Base-by-base conservation (phyloP, 106 monocot genomes). In the Posidonia australis region DNA sequence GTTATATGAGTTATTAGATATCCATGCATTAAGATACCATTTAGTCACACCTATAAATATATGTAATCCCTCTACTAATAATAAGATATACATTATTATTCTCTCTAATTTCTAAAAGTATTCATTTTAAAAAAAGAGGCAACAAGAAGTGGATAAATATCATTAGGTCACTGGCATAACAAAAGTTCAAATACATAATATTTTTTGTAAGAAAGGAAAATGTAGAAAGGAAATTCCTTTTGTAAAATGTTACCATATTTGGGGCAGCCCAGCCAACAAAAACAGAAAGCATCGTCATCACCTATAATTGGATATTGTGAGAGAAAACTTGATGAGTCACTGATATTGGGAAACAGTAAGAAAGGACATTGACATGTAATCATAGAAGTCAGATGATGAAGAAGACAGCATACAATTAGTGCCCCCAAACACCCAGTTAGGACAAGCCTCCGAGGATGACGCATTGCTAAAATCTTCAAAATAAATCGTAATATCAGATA, bases 221-320 rank as follows among this genome's bases (percentile, higher is more conserved):
- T 27, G 0, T 57, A 28, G 28, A 57, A 36, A 36, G 36, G 7
- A 7, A 36, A 7, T 36, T 36, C 36, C 36, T 36, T 36, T 7
- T 36, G 36, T 36, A 57, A 13, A 17, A 24, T 1, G 70, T 79
- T 90, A 96, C 96, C 82, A 96, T 77, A 81, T 96, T 96, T 70
- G 96, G 96, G 63, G 96, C 96, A 77, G 77, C 80, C 96, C 96
- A 96, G 10, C 96, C 96, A 63, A 96, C 74, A 60, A 82, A 66
- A 70, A 78, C 90, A 73, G 96, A 96, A 23, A 96, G 74, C 55
- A 76, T 72, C 18, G 96, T 96, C 96, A 96, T 96, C 45, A 96
- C 78, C 96, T 96, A 69, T 42, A 77, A 27, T 70, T 49, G n/a
- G 60, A 49, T 4, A 26, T 29, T 1, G 18, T 27, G 27, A 42